Conservation (phyloP, 306 rosid species). For the Adenanthera pavonina region DNA sequence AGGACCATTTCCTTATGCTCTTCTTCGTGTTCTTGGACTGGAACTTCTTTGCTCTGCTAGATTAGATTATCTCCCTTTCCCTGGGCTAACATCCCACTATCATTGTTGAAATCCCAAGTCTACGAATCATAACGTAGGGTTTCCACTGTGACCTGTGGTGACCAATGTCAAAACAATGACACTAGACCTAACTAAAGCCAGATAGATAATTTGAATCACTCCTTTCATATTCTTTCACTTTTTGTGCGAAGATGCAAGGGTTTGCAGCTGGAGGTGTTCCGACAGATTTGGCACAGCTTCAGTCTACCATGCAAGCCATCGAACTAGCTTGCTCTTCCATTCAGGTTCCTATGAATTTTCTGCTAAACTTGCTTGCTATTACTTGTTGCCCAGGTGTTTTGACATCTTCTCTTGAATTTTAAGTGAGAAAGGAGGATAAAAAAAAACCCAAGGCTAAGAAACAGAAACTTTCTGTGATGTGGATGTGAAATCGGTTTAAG, state of each 20-base stretch:
- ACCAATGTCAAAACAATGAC: not conserved
- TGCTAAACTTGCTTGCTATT: not conserved
- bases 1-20: not conserved
- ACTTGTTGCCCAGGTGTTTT: slow-evolving; percentile 8
- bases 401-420: not conserved
- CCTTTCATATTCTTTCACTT: not conserved
- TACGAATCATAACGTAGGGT: slow-evolving; percentile 11
- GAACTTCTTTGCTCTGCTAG: not conserved
- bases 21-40: not conserved
- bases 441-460: not conserved
- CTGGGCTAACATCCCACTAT: not conserved
- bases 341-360: slow-evolving; percentile 60
- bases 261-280: slow-evolving; percentile 50
- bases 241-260: slow-evolving; percentile 66
- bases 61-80: not conserved
- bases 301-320: slow-evolving; percentile 82
- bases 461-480: not conserved
- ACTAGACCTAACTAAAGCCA: slow-evolving; percentile 1
- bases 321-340: slow-evolving; percentile 84
- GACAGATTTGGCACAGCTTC: slow-evolving; percentile 67
- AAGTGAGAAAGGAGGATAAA: not conserved
- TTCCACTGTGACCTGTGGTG: not conserved
- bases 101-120: slow-evolving; percentile 5
- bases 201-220: slow-evolving; percentile 9
- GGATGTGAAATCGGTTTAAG: not conserved